Base-by-base conservation (phyloP, 2,329 filamentous ascomycete genomes). In the Geosmithia flava region DNA sequence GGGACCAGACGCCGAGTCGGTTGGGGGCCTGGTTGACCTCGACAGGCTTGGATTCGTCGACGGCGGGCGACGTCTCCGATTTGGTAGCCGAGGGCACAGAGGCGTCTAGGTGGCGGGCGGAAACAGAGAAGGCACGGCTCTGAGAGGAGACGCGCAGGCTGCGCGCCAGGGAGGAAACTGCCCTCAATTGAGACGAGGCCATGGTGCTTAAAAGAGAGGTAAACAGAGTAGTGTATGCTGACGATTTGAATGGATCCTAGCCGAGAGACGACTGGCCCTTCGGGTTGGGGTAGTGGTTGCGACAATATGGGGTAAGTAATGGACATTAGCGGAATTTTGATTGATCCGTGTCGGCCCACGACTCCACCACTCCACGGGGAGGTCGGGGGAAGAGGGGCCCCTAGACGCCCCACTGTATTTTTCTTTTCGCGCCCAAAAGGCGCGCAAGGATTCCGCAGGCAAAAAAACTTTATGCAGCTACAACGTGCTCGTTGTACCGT, bases 11-110 rank as follows among this genome's bases (percentile, higher is more conserved):
- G 6, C 69, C 78, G 51, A 74, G 69, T 53, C 89, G 80, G 73
- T 98, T 98, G 20, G 93, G 93, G 30, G 91, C 87, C 72, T 98
- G 93, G 65, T 74, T 68, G 49, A 76, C 68, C 53, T 79, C 72
- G 58, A 71, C 68, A 30, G 69, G 57, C 51, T 61, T 59, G 52
- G 57, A 53, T 47, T 64, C 68, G 52, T 71, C 69, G 54, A 68
- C 62, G 54, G 69, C 65, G 50, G 70, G 68, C 7, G 62, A 59
- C 39, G 68, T 65, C 45, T 71, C 67, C 50, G 58, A 52, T 46
- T 55, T 58, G 44, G 69, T 66, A 50, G 62, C 58, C 49, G 63
- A 56, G 33, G 33, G 33, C 33, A 37, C 33, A 16, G 33, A 37
- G 44, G 68, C 59, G 49, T 78, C 71, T 60, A 70, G 61, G 53